phyloP scores from a whole-genome alignment of 495 filamentous ascomycete species.

The Collariella sp. region DNA sequence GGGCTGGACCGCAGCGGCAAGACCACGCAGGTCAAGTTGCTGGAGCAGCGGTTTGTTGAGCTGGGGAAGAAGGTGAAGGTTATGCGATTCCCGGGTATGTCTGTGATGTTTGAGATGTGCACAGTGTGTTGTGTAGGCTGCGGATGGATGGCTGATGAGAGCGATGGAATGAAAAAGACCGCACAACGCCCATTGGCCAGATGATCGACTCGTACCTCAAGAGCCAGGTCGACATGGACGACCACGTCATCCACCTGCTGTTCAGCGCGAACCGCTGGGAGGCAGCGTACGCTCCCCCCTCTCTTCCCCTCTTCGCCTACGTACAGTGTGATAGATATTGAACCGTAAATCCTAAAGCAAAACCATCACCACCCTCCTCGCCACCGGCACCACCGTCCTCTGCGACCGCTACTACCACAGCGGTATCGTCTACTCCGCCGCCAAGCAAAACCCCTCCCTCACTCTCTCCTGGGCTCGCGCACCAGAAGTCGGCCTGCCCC shows the following conservation, averaged over 20 bases:
- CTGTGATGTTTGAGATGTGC: not conserved
- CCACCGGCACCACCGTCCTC: constrained; percentile 62
- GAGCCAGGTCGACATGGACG: constrained; percentile 64
- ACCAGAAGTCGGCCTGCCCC: constrained; percentile 81
- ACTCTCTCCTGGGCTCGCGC: constrained; percentile 66
- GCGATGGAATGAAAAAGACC: constrained; percentile 44
- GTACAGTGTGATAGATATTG: not conserved
- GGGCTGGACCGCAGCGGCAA: constrained; percentile 92
- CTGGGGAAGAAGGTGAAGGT: constrained; percentile 57
- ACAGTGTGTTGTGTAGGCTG: too few species aligned
- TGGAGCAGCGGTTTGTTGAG: constrained; percentile 54
- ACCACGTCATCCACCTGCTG: constrained; percentile 88
- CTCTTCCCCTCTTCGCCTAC: not conserved
- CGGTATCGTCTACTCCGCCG: constrained; percentile 91
- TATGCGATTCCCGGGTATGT: constrained; percentile 80
- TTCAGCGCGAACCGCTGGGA: constrained; percentile 98
- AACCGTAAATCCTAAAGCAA: constrained; percentile 30
- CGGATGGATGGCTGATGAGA: not conserved
- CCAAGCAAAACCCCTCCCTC: constrained; percentile 65
- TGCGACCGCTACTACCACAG: constrained; percentile 92
- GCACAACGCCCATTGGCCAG: constrained; percentile 78
- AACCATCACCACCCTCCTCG: constrained; percentile 53
- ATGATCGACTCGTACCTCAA: constrained; percentile 85
- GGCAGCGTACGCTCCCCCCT: constrained; percentile 43
- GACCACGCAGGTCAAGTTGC: constrained; percentile 78